A percentile compares a stretch with the other conserved stretches of the same genome.
phyloP scores from a whole-genome alignment of 768 basidiomycete species.

The Ramaria sp. region DNA sequence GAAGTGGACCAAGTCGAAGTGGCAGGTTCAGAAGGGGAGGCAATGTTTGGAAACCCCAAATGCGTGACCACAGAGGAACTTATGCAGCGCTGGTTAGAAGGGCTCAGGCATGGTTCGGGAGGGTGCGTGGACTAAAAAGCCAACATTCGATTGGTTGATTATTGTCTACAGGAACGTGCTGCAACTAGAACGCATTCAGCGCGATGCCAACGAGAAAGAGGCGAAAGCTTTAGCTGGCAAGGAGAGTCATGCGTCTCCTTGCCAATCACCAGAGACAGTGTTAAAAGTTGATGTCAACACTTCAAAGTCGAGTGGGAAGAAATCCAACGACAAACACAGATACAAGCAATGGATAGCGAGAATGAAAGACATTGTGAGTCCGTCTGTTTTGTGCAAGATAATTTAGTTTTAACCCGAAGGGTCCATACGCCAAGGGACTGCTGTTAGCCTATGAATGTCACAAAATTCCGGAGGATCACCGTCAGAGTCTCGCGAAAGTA shows the following conservation, averaged over 20 bases:
- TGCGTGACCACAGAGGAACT: conserved; percentile 29
- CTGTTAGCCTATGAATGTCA: neutral
- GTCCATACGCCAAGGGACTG: neutral
- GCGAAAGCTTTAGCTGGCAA: neutral
- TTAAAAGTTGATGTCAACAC: neutral
- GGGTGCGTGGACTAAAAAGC: conserved; percentile 34
- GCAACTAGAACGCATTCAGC: conserved; percentile 23
- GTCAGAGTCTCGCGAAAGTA: neutral
- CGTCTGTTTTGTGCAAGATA: neutral
- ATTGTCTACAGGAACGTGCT: conserved; percentile 27
- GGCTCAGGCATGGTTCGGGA: conserved; percentile 47
- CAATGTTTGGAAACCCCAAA: conserved; percentile 39
- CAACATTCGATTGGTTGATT: too few relatives aligned
- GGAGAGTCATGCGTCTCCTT: neutral
- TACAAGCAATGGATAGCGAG: neutral
- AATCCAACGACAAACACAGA: neutral
- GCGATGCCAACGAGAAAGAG: conserved; percentile 24
- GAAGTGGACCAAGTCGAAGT: conserved; percentile 35
- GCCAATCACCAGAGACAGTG: neutral
- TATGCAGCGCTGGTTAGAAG: conserved; percentile 41
- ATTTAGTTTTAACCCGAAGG: neutral
- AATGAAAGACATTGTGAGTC: neutral
- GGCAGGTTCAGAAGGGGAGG: conserved; percentile 34
- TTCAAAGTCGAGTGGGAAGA: neutral
- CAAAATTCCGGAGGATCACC: neutral